Evolutionary conservation across 2,329 filamentous ascomycete species (phyloP), one percentile per base, ranked within the genome.

Genomic region (Colletotrichum musicola): DNA sequence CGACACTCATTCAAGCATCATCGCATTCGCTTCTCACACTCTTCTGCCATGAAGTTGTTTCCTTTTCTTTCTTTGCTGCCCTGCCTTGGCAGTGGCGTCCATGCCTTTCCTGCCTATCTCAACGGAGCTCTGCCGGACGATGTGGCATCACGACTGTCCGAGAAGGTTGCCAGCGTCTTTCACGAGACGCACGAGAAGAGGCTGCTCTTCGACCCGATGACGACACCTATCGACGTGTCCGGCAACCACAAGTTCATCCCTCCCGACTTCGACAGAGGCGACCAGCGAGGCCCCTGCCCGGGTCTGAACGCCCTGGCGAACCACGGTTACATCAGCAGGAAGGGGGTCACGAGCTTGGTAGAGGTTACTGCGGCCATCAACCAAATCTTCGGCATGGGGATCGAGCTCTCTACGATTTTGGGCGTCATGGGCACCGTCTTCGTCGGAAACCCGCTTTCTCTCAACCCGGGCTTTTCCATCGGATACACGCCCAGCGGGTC

Each of bases 391-490:
- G 82, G 83, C 4, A 86, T 86, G 84, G 79, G 80, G 0, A 57
- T 84, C 18, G 83, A 84, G 16, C 71, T 85, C 0, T 75, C 77
- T 1, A 77, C 77, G 1, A 64, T 85, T 4, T 73, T 85, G 3
- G 79, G 81, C n/a, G 75, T 82, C 4, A 80, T 84, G 75, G 84
- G 83, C 6, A 84, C 82, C 14, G 81, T 84, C 12, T 82, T 82
- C 71, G 81, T 81, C 4, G 86, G 86, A 1, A 84, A 88, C 68
- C 82, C 84, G 6, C 70, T 87, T 0, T 86, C 86, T 0, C 69
- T 85, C 1, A 77, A 81, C 49, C 84, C 81, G 1, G 80, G 83
- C 3, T 87, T 85, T 75, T 88, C 85, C 1, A 87, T 88, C 47
- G 85, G 85, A 12, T 84, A 84, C n/a, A 75, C 78, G 42, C 77